These are phyloP conservation scores for Colletotrichum sp. DNA, from an alignment of 2,329 filamentous ascomycete species.

Conservation along the genomic window DNA sequence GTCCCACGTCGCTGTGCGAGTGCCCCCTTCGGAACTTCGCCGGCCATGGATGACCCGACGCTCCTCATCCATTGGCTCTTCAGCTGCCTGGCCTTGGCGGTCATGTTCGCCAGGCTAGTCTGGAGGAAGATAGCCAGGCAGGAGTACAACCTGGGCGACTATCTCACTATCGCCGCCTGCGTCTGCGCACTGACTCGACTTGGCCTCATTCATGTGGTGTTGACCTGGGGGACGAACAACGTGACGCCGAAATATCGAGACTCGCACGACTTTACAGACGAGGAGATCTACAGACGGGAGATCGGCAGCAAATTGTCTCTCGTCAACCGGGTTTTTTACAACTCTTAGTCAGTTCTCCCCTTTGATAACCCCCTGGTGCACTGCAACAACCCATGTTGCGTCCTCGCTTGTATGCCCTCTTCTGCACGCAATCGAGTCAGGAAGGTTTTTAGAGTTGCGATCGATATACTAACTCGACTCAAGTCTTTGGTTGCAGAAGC, in stretches of 20 bases:
- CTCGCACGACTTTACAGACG: slow-evolving; percentile 28
- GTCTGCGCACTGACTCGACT: slow-evolving; percentile 30
- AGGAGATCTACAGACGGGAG: slow-evolving; percentile 35
- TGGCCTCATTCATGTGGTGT: slow-evolving; percentile 35
- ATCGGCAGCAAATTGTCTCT: slow-evolving; percentile 38
- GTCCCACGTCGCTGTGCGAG: background rate
- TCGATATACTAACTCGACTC: background rate
- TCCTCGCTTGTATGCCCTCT: background rate
- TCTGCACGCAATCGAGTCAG: background rate
- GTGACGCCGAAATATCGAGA: slow-evolving; percentile 27
- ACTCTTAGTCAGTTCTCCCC: slow-evolving; percentile 33
- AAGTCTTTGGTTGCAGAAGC: slow-evolving; percentile 33
- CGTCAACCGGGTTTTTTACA: slow-evolving; percentile 35
- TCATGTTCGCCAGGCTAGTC: slow-evolving; percentile 25
- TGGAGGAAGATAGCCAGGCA: slow-evolving; percentile 25
- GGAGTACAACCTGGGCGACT: slow-evolving; percentile 25
- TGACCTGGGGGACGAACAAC: slow-evolving; percentile 41
- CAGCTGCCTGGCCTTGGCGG: slow-evolving; percentile 24
- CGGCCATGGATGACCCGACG: slow-evolving; percentile 22
- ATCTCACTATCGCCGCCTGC: slow-evolving; percentile 42
- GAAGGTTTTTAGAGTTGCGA: background rate
- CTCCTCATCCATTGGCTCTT: slow-evolving; percentile 29
- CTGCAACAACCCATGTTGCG: background rate
- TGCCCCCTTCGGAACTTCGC: slow-evolving; percentile 5
- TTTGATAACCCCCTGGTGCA: background rate